Base-by-base conservation (phyloP, 352 stramenopile genomes). In the Phytopythium vexans region DNA sequence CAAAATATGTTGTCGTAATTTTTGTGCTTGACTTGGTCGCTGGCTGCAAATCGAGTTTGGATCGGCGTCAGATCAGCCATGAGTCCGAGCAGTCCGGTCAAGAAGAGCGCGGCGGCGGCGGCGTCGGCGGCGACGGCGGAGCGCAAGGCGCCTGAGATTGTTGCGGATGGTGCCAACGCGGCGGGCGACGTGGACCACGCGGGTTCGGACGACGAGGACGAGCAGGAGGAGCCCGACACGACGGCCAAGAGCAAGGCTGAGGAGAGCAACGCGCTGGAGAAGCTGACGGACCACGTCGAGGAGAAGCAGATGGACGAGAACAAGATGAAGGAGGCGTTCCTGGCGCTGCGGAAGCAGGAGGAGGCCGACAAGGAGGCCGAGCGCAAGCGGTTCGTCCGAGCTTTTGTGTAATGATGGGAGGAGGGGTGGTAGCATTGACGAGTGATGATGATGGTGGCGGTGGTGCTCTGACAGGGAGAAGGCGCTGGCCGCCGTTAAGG, bases 241-340 rank as follows among this genome's bases (percentile, higher is more conserved):
- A 68, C 69, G 43, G 64, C 68, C 12, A 92, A 92, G 72, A 92
- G 75, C 69, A 82, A 93, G 60, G 79, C 85, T 40, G 85, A 94
- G 45, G 82, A 90, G 62, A 89, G 70, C 61, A 88, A 48, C 43
- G 85, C 85, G 31, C 83, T 94, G 64, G 71, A 93, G 50, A 94
- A 91, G 59, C 77, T 94, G 54, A 92, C 80, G 41, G 85, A 94
- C 58, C 68, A 84, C 33, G 82, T 91, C 40, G 82, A 92, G 66
- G 84, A 94, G 66, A 92, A 90, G 61, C 74, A 89, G 49, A 88
- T 94, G 77, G 85, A 94, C 73, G 82, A 86, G 45, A 87, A 92
- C 76, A 92, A 90, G 70, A 91, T 94, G 82, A 92, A 90, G 61
- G 52, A 84, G 52, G 81, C 84, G 32, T 91, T 94, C 56, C 62